Conservation (phyloP, 2,329 filamentous ascomycete species). For the Colletotrichum orbiculare region DNA sequence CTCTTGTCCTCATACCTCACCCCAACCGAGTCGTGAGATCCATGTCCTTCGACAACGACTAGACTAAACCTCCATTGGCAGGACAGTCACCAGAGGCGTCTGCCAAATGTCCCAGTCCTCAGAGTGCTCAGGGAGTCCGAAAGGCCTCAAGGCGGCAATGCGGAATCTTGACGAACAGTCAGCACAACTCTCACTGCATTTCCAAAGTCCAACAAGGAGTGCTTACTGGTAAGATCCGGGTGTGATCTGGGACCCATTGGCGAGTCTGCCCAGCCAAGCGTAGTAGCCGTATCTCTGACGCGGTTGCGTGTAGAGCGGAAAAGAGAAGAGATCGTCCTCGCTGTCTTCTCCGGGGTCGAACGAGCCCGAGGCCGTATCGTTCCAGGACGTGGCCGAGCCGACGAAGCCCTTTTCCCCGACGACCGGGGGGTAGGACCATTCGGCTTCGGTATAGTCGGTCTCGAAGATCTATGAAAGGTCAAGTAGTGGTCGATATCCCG, state of each 20-base stretch:
- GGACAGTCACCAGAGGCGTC: slow-evolving; percentile 32
- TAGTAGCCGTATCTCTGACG: not conserved
- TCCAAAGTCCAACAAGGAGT: rapidly evolving
- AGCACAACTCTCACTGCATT: not conserved
- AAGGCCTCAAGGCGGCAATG: slow-evolving; percentile 42
- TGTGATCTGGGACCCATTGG: slow-evolving; percentile 13
- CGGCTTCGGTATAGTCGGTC: slow-evolving; percentile 48
- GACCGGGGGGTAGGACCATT: slow-evolving; percentile 55
- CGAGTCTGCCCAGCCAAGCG: slow-evolving; percentile 16
- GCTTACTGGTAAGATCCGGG: slow-evolving; percentile 21
- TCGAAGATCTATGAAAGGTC: slow-evolving; percentile 47
- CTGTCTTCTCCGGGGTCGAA: slow-evolving; percentile 3
- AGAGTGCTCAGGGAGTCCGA: slow-evolving; percentile 36
- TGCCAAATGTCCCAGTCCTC: slow-evolving; percentile 42
- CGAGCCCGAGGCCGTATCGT: not conserved
- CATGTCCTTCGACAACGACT: too few species aligned
- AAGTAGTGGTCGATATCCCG: too few species aligned
- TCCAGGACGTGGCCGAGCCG: slow-evolving; percentile 52
- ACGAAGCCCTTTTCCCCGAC: slow-evolving; percentile 52
- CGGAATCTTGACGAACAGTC: slow-evolving; percentile 29
- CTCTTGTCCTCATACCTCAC: too few species aligned
- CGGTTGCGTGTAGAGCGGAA: slow-evolving; percentile 2
- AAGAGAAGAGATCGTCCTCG: slow-evolving; percentile 17
- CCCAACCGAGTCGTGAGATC: too few species aligned
- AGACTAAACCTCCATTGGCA: not conserved